These are phyloP conservation scores for Sugiyamaella floridensis DNA, from an alignment of 805 yeast genomes.

Conservation along the genomic window DNA sequence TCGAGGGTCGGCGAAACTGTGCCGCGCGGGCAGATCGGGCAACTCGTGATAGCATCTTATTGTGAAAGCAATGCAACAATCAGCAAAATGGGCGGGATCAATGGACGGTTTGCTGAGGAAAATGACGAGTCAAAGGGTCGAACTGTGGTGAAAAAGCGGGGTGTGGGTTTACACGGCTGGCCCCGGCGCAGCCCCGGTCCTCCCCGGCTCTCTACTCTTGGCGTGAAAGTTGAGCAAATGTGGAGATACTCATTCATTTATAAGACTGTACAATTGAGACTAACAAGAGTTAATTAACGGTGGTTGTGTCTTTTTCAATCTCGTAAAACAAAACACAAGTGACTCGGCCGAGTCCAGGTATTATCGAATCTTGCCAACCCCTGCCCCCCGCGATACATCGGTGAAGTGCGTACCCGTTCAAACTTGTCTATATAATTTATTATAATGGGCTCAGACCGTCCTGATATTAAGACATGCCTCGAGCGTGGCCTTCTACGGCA, in stretches of 20 bases:
- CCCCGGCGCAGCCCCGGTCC: not conserved
- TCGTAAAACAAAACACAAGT: too few relatives aligned
- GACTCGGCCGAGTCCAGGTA: too few relatives aligned
- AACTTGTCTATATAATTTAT: too few relatives aligned
- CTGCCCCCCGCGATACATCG: too few relatives aligned
- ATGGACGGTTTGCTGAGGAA: not conserved
- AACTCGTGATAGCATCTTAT: not conserved
- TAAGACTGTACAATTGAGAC: too few relatives aligned
- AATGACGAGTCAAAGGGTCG: not conserved
- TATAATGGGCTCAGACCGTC: not conserved
- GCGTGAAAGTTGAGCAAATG: not conserved
- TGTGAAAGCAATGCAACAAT: not conserved
- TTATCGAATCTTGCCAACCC: too few relatives aligned
- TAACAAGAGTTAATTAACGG: too few relatives aligned
- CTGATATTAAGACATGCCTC: not conserved
- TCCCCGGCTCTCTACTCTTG: not conserved
- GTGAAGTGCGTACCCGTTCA: too few relatives aligned
- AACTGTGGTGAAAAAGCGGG: not conserved
- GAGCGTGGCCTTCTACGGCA: conserved; percentile 15
- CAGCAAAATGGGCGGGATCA: not conserved
- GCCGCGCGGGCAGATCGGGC: not conserved
- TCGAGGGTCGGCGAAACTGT: conserved; percentile 7
- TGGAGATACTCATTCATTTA: too few relatives aligned
- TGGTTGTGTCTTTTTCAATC: too few relatives aligned
- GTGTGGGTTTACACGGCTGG: not conserved